phyloP scores from a whole-genome alignment of 345 rosid genomes.

The Pistacia vera region DNA sequence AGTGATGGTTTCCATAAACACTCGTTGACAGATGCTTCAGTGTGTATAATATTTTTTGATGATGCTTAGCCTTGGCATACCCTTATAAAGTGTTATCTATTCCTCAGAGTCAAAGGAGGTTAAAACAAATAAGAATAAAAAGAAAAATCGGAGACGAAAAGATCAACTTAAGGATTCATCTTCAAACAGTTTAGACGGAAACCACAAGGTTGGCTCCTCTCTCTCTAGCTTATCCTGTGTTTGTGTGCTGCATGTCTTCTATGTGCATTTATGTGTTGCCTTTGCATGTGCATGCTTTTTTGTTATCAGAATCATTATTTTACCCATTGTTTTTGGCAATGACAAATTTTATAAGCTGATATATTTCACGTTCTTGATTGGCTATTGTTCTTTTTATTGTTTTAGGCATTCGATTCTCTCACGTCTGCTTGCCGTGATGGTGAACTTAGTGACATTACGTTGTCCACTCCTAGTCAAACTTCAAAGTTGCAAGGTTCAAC shows the following conservation, averaged over 20 bases:
- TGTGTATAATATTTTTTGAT: background rate
- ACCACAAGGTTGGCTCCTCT: constrained; percentile 33
- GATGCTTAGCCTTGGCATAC: background rate
- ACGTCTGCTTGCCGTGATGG: constrained; percentile 30
- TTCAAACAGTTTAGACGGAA: constrained; percentile 30
- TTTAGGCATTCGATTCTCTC: constrained; percentile 37
- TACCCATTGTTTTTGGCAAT: constrained; percentile 1
- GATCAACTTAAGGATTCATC: constrained; percentile 47
- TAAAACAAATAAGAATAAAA: constrained; percentile 46
- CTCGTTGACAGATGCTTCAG: background rate
- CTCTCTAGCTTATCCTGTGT: constrained; percentile 1
- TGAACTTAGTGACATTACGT: constrained; percentile 20
- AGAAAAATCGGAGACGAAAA: constrained; percentile 59
- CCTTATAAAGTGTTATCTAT: constrained; percentile 12
- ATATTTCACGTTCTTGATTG: background rate
- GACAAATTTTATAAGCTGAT: no score
- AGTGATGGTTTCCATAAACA: background rate
- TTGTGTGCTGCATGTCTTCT: background rate
- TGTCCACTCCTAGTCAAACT: constrained; percentile 30
- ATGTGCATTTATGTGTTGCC: background rate
- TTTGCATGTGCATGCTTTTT: background rate
- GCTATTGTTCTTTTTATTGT: constrained; percentile 10
- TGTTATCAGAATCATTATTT: background rate
- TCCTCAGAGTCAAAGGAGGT: constrained; percentile 53
- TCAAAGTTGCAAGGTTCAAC: constrained; percentile 40